Evolutionary conservation across 768 basidiomycete genomes (phyloP), one percentile per base, ranked within the genome.

Genomic region (Psilocybe cubensis): DNA sequence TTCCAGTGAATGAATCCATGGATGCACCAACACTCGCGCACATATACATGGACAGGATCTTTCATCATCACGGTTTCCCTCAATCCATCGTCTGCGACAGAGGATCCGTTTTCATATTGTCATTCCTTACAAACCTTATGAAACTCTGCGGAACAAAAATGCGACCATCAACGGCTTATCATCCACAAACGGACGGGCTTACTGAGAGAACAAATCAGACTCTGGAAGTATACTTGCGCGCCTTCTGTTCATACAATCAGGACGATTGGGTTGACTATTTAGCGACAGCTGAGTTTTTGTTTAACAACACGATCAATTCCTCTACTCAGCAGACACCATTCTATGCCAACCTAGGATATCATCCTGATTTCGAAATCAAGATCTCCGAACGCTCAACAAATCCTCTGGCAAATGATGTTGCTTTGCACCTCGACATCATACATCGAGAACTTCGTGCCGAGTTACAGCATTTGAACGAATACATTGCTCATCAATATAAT

Each of bases 181-280:
- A 68, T 49, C 67, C 63, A 14, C 54, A 46, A 21, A 61, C 59
- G 20, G 60, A 68, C 43, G 61, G 63, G 8, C 57, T 61, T 28
- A 65, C 61, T 0, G 67, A 66, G 40, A 49, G 57, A 7, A 63
- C 64, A 9, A 65, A 65, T 46, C 57, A 62, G 45, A 60, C 35
- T 12, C 63, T 79, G 8, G 74, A 78, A 48, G 60, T 67, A 0
- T 77, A 77, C 53, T 67, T 83, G 8, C 69, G 68, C 10, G 58
- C 67, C 21, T 78, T 72, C 45, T 62, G 56, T 48, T 70, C 65
- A 0, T 75, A 75, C 38, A 71, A 77, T 23, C 80, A 80, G 54
- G 74, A 79, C 51, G 65, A 80, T 54, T 80, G 77, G 78, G 70
- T 70, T 3, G 70, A 76, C 18, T 71, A 68, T 33, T 66, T 81